A percentile compares a stretch with the other conserved stretches of the same genome.
Conservation (phyloP, 352 stramenopile species). For the Phytophthora parvispora region DNA sequence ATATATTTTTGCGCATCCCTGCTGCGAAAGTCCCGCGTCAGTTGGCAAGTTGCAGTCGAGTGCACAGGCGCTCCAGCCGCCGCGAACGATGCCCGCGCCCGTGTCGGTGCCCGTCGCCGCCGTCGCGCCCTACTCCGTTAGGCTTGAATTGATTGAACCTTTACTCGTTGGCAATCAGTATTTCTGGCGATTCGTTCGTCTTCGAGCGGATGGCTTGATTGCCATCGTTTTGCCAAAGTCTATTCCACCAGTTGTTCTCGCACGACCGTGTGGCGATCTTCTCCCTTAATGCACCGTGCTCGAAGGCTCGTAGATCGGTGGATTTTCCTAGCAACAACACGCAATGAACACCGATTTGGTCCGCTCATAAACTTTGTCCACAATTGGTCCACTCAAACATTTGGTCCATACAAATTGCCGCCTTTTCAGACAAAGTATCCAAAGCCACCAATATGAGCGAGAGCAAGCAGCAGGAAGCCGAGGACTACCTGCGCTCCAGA, state of each 20-base stretch:
- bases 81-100: neutral
- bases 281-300: slow-evolving; percentile 42
- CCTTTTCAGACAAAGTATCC: neutral
- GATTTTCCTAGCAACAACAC: no score
- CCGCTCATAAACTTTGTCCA: neutral
- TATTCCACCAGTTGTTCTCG: no score
- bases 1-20: no score
- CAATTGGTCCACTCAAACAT: neutral
- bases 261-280: no score
- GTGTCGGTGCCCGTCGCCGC: neutral
- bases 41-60: slow-evolving; percentile 18
- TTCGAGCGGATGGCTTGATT: no score
- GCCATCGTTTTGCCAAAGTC: no score
- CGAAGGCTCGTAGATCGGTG: slow-evolving; percentile 46
- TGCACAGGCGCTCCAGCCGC: neutral
- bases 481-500: slow-evolving; percentile 59
- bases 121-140: no score
- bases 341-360: slow-evolving; percentile 44
- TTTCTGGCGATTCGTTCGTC: no score
- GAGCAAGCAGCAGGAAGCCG: slow-evolving; percentile 56
- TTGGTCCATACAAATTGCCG: neutral
- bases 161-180: no score
- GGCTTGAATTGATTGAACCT: no score
- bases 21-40: no score
- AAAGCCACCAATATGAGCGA: slow-evolving; percentile 62